Percentiles rank a stretch among this genome's conserved stretches.
Conservation (phyloP, 2,329 filamentous ascomycete genomes). For the Fonsecaea erecta region DNA sequence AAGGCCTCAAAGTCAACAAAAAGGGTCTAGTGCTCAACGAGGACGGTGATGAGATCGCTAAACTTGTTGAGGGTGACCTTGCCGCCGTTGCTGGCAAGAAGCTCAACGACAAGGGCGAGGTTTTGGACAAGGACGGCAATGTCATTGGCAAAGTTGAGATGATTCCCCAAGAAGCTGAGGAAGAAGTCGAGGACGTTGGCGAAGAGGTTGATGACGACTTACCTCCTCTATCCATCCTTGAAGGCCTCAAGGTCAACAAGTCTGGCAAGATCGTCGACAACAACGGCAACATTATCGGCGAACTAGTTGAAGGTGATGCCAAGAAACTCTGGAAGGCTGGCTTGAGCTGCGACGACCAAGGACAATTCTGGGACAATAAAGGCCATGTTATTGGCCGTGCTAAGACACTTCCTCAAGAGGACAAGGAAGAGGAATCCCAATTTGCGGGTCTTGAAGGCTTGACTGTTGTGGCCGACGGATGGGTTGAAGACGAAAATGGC, state of each 20-base stretch:
- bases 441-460: conserved; percentile 55
- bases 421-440: conserved; percentile 46
- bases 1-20: conserved; percentile 51
- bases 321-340: conserved; percentile 60
- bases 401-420: conserved; percentile 49
- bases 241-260: conserved; percentile 51
- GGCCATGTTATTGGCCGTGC: conserved; percentile 68
- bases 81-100: conserved; percentile 42
- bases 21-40: conserved; percentile 46
- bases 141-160: conserved; percentile 52
- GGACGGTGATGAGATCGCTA: conserved; percentile 43
- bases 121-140: conserved; percentile 55
- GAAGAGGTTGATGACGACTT: conserved; percentile 40
- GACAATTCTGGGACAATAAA: conserved; percentile 67
- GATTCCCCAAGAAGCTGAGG: conserved; percentile 47
- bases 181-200: conserved; percentile 37
- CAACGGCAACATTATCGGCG: conserved; percentile 58
- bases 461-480: conserved; percentile 54
- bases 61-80: conserved; percentile 41
- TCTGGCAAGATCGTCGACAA: conserved; percentile 50
- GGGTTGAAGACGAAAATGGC: conserved; percentile 55
- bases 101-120: conserved; percentile 47
- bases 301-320: conserved; percentile 65
- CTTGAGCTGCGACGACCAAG: conserved; percentile 58
- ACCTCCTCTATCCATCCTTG: conserved; percentile 45